These are phyloP conservation scores for Canariomyces notabilis DNA, from an alignment of 2,329 filamentous ascomycete genomes.

Conservation along the genomic window DNA sequence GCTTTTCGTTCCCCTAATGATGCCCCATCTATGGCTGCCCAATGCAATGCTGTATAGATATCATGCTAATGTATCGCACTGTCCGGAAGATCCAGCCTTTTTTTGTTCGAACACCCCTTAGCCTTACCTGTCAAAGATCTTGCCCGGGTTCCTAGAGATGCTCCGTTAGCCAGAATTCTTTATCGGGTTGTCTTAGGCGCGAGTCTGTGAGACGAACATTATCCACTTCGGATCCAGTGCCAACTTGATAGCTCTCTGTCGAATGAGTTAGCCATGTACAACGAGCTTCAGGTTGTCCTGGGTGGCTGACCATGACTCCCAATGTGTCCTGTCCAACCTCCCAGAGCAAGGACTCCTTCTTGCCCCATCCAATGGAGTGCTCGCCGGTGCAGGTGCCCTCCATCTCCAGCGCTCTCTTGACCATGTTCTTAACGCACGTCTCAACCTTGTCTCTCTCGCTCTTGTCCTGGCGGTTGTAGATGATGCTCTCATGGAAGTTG, in stretches of 20 bases:
- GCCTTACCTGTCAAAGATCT: constrained; percentile 68
- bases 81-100: neutral
- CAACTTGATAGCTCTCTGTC: constrained; percentile 64
- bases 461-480: constrained; percentile 69
- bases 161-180: neutral
- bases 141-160: constrained; percentile 65
- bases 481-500: constrained; percentile 90
- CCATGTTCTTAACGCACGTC: constrained; percentile 82
- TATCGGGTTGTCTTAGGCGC: neutral
- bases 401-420: constrained; percentile 85
- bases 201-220: constrained; percentile 42
- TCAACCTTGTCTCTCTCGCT: constrained; percentile 72
- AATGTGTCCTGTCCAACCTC: constrained; percentile 79
- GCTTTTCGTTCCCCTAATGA: neutral
- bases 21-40: constrained; percentile 12
- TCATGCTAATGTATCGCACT: neutral
- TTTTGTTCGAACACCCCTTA: constrained; percentile 3
- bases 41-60: constrained; percentile 12
- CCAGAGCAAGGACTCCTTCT: constrained; percentile 72
- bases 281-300: neutral
- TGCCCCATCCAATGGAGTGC: constrained; percentile 79
- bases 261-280: neutral
- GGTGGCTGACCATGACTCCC: constrained; percentile 60
- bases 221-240: constrained; percentile 82
- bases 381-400: constrained; percentile 90